phyloP scores from a whole-genome alignment of 371 early-diverging fungal genomes.

The Funneliformis caledonium region DNA sequence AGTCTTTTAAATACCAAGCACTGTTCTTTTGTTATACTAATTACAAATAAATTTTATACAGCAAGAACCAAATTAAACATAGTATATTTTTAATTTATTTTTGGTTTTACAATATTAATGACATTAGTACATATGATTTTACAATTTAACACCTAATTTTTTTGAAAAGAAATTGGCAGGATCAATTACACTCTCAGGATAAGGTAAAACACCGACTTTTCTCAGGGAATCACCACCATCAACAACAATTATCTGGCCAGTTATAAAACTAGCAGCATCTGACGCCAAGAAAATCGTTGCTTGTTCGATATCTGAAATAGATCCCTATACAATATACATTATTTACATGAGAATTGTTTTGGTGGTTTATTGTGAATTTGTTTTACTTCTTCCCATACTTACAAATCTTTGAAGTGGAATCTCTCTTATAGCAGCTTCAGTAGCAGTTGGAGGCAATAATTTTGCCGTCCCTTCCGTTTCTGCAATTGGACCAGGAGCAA shows the following conservation, averaged over 20 bases:
- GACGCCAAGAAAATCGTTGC: conserved; percentile 74
- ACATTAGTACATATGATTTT: background rate
- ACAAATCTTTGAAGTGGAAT: conserved; percentile 42
- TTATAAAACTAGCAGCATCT: conserved; percentile 64
- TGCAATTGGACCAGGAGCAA: conserved; percentile 67
- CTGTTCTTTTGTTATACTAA: background rate
- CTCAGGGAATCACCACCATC: conserved; percentile 74
- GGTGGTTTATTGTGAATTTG: background rate
- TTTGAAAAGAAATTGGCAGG: conserved; percentile 1
- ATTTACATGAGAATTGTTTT: background rate
- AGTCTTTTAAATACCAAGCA: too few relatives aligned
- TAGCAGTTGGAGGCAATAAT: conserved; percentile 32
- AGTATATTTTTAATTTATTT: background rate
- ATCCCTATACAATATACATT: conserved; percentile 48
- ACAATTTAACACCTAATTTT: conserved; percentile 34
- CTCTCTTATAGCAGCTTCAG: background rate
- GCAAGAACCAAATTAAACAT: background rate
- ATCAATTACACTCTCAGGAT: conserved; percentile 29
- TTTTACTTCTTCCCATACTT: background rate
- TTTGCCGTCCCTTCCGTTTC: conserved; percentile 58
- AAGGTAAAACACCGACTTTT: conserved; percentile 4
- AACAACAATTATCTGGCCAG: conserved; percentile 67
- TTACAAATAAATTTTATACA: background rate
- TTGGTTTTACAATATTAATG: too few relatives aligned
- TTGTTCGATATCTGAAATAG: conserved; percentile 71